Evolutionary conservation across 495 filamentous ascomycete genomes (phyloP), one percentile per base, ranked within the genome.

Genomic region (Aspergillus diversus): DNA sequence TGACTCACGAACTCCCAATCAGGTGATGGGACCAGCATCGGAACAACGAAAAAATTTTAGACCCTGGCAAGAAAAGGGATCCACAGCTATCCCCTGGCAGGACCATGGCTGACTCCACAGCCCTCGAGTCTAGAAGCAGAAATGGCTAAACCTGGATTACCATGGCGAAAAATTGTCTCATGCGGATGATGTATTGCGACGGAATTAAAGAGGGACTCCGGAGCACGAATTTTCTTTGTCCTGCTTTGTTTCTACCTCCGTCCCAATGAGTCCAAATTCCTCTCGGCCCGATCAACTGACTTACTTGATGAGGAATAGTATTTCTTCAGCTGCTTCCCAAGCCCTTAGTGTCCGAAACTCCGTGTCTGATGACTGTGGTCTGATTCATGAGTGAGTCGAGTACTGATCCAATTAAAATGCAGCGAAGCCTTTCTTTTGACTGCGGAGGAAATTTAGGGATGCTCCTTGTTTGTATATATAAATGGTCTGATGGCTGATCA

Each of bases 1-100:
- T 71, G 69, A 71, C 66, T 71, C 66, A 71, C 66, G 68, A 55
- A 46, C 49, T 9, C 54, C 61, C 57, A 64, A 70, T 65, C 60
- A 59, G 64, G 63, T 51, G 33, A 54, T 57, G 52, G 62, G 60
- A 37, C 49, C 27, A 62, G 43, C 55, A 55, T 34, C 47, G 46
- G 55, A 57, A 33, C 12, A 17, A 21, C 49, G 43, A 62, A 51
- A 52, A 58, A 61, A 61, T 32, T 33, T 8, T 15, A 37, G 33
- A 27, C 42, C 56, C 60, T 60, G 50, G 21, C 51, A 52, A 43
- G 39, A 48, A 15, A 31, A 47, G 31, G 62, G 59, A 60, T 63
- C 66, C 59, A 68, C 60, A 34, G n/a, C 12, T 7, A n/a, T 49
- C 53, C 63, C 62, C 55, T 55, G 61, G 35, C 47, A 56, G 21